Percentiles rank a stretch among this genome's conserved stretches.
Evolutionary conservation across 2,329 filamentous ascomycete genomes (phyloP).

Genomic region (Xenosphaeropsis pyriputrescens): DNA sequence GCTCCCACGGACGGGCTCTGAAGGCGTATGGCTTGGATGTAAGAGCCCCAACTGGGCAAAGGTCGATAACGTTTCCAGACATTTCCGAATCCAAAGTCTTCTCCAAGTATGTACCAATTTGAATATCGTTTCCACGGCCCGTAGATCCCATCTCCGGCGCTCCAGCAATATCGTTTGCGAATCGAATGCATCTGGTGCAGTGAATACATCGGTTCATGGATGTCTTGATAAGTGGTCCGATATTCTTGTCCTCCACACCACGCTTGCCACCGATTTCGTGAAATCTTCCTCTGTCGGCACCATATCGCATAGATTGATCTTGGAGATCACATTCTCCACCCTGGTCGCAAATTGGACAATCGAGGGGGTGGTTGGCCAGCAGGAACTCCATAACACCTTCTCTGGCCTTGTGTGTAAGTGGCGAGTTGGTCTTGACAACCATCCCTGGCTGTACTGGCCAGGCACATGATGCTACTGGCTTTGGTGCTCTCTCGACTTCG

Average conservation of each 20-base stretch:
- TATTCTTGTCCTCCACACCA: constrained; percentile 98
- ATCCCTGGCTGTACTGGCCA: constrained; percentile 98
- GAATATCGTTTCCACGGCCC: constrained; percentile 90
- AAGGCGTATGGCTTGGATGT: constrained; percentile 98
- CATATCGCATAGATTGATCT: constrained; percentile 98
- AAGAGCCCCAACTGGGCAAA: constrained; percentile 92
- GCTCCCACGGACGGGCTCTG: constrained; percentile 89
- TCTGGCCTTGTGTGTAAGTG: constrained; percentile 89
- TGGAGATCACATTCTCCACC: constrained; percentile 98
- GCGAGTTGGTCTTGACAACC: constrained; percentile 97
- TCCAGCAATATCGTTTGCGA: constrained; percentile 93
- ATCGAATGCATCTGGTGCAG: constrained; percentile 94
- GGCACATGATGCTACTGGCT: constrained; percentile 94
- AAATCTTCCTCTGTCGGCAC: constrained; percentile 88
- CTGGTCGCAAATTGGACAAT: constrained; percentile 97
- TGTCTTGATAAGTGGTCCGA: constrained; percentile 94
- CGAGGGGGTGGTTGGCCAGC: constrained; percentile 87
- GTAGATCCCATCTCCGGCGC: constrained; percentile 90
- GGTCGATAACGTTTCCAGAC: constrained; percentile 93
- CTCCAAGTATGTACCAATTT: constrained; percentile 97
- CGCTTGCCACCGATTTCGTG: constrained; percentile 93
- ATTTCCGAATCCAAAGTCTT: constrained; percentile 86
- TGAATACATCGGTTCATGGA: constrained; percentile 99
- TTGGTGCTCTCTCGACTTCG: constrained; percentile 90
- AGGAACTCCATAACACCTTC: constrained; percentile 99